Conservation (phyloP, 2,329 filamentous ascomycete species). For the Trichoderma sp. region DNA sequence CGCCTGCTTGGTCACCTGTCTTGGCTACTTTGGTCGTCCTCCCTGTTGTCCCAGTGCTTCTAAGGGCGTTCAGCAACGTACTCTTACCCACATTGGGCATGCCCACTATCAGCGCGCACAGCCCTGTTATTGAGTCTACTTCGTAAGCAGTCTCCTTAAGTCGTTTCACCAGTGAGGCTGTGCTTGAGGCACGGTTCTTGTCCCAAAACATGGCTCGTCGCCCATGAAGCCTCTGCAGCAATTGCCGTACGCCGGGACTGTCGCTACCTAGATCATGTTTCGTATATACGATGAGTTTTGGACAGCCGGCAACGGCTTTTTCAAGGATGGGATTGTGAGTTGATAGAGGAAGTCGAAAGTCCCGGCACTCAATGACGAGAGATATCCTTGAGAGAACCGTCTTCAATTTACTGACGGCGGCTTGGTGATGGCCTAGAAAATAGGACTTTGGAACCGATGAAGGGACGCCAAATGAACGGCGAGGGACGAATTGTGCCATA, state of each 20-base stretch:
- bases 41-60: slow-evolving; percentile 61
- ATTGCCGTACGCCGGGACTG: slow-evolving; percentile 31
- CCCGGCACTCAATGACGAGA: slow-evolving; percentile 90
- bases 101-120: slow-evolving; percentile 83
- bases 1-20: slow-evolving; percentile 84
- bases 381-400: slow-evolving; percentile 76
- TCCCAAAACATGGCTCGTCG: slow-evolving; percentile 48
- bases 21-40: slow-evolving; percentile 65
- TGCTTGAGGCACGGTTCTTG: slow-evolving; percentile 37
- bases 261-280: slow-evolving; percentile 72
- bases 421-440: slow-evolving; percentile 89
- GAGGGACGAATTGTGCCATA: slow-evolving; percentile 65
- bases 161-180: slow-evolving; percentile 42
- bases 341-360: slow-evolving; percentile 86
- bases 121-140: slow-evolving; percentile 68
- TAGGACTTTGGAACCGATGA: slow-evolving; percentile 81
- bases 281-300: slow-evolving; percentile 85
- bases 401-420: slow-evolving; percentile 81
- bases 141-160: slow-evolving; percentile 36
- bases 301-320: slow-evolving; percentile 67
- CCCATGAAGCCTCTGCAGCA: slow-evolving; percentile 38
- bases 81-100: slow-evolving; percentile 99
- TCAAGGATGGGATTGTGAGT: slow-evolving; percentile 92
- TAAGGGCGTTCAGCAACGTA: slow-evolving; percentile 85
- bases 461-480: slow-evolving; percentile 70